A percentile compares a stretch with the other conserved stretches of the same genome.
phyloP scores from a whole-genome alignment of 2,329 filamentous ascomycete genomes.

The Zymoseptoria ardabiliae region DNA sequence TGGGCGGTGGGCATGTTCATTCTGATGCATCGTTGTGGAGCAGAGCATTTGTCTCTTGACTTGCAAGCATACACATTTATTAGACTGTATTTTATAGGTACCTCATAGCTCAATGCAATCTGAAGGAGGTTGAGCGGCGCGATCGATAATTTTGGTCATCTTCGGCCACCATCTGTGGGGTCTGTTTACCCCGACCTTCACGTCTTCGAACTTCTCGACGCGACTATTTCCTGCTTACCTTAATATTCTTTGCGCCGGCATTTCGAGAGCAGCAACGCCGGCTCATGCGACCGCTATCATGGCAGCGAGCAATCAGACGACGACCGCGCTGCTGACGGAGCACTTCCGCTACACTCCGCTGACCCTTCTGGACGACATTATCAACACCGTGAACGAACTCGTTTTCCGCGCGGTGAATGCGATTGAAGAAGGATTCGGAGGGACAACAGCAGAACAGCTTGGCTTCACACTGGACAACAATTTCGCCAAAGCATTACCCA shows the following conservation, averaged over 20 bases:
- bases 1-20: neutral
- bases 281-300: conserved; percentile 24
- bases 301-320: conserved; percentile 39
- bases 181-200: neutral
- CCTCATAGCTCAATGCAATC: neutral
- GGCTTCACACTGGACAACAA: conserved; percentile 53
- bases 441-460: conserved; percentile 64
- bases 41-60: neutral
- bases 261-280: neutral
- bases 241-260: neutral
- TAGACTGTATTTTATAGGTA: neutral
- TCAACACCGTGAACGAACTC: conserved; percentile 91
- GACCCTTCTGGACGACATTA: conserved; percentile 91
- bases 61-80: neutral
- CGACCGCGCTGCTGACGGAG: conserved; percentile 71
- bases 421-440: conserved; percentile 73
- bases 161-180: neutral
- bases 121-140: neutral
- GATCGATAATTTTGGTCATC: neutral
- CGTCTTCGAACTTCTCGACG: neutral
- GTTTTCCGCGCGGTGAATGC: conserved; percentile 83
- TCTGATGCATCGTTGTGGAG: neutral
- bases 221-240: neutral
- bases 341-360: conserved; percentile 92
- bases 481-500: conserved; percentile 8